These are phyloP conservation scores for Aureobasidium sp. DNA, from an alignment of 2,329 filamentous ascomycete genomes.

Conservation along the genomic window DNA sequence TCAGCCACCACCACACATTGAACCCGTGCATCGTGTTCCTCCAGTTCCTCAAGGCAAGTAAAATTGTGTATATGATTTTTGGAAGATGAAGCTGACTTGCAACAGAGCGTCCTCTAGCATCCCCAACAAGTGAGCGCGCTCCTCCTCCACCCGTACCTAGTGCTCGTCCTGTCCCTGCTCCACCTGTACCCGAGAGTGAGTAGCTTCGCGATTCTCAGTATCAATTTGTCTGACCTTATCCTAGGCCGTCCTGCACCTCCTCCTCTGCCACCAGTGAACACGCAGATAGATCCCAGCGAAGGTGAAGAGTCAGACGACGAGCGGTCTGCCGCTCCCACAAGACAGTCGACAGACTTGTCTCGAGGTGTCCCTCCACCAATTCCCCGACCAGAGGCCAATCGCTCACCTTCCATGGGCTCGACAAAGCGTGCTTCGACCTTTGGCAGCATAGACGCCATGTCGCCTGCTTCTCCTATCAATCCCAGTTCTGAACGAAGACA, in stretches of 20 bases:
- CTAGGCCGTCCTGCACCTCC: constrained; percentile 71
- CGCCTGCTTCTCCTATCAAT: constrained; percentile 28
- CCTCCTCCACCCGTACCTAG: constrained; percentile 38
- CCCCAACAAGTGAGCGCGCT: constrained; percentile 24
- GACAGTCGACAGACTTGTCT: constrained; percentile 22
- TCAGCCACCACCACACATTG: constrained; percentile 46
- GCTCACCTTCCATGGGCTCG: constrained; percentile 32
- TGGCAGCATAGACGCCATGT: constrained; percentile 39
- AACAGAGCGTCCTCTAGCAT: constrained; percentile 5
- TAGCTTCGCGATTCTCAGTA: constrained; percentile 30
- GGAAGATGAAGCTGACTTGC: neutral
- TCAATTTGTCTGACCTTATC: neutral
- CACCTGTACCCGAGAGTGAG: constrained; percentile 49
- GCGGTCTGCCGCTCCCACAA: constrained; percentile 58
- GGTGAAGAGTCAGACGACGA: constrained; percentile 94
- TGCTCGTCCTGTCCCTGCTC: constrained; percentile 52
- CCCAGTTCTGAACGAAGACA: constrained; percentile 38
- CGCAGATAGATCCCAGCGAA: constrained; percentile 69
- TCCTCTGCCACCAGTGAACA: constrained; percentile 55
- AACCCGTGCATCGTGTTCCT: constrained; percentile 42
- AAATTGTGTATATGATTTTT: too few species aligned
- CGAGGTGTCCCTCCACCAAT: constrained; percentile 35
- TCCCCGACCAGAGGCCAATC: constrained; percentile 29
- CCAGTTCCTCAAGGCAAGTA: constrained; percentile 38
- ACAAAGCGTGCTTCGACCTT: constrained; percentile 47